Base-by-base conservation (phyloP, 1,284 basidiomycete genomes). In the Cystobasidiaceae sp. region DNA sequence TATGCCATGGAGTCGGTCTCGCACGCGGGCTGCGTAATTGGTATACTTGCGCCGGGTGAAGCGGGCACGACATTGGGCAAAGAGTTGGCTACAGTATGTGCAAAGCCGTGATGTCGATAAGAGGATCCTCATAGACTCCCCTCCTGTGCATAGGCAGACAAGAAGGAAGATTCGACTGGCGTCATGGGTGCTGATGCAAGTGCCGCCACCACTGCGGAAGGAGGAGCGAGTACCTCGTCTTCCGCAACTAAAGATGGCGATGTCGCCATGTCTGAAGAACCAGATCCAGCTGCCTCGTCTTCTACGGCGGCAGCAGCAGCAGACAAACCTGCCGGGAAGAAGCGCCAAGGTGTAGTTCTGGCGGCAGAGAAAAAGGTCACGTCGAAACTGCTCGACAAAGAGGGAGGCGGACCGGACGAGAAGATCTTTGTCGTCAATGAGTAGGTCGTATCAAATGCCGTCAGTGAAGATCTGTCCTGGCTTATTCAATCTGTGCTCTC, bases 321-420 rank as follows among this genome's bases (percentile, higher is more conserved):
- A n/a, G n/a, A n/a, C 5, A 72, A 71, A 55, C 71, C 72, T 60
- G 68, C 70, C 33, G 67, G 59, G 15, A 70, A 70, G 52, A 69
- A 71, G 46, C 57, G 69, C 27, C 58, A 69, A 21, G 94, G 96
- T 0, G 90, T 98, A 39, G 93, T 97, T 2, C 83, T 98, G n/a
- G 94, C 93, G 0, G 94, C 94, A 6, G 94, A 98, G 82, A 98
- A 98, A 85, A 96, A 96, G 80, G 93, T 98, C 43, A 97, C 96
- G 0, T 93, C 93, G 52, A 98, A 98, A 79, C 85, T 98, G 48
- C 84, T 98, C 66, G 94, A 98, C 59, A 92, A 93, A 76, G 90
- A 90, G 67, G 88, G 93, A 72, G 91, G 91, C 32, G 93, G 87
- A 19, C 94, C 91, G 72, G 91, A 90, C 52, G 94, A 98, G 84